These are phyloP conservation scores for Zygosaccharomyces rouxii DNA, from an alignment of 805 yeast species.

Conservation along the genomic window DNA sequence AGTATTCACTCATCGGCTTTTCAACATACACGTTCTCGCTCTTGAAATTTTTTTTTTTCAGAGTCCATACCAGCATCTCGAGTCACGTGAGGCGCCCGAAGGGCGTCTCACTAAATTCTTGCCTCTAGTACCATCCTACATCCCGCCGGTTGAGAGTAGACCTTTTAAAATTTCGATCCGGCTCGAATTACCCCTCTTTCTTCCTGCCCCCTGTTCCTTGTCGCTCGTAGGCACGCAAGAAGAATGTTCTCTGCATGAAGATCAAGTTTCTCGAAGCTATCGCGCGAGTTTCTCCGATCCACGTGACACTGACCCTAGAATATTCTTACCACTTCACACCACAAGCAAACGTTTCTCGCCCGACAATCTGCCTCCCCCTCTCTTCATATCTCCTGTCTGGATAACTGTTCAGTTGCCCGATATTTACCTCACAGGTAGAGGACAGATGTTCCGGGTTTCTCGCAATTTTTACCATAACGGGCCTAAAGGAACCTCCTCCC, in stretches of 20 bases:
- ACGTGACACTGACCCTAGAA: too few relatives aligned
- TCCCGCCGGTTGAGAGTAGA: too few relatives aligned
- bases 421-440: background rate
- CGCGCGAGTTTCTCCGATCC: background rate
- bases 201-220: background rate
- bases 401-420: background rate
- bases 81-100: too few relatives aligned
- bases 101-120: too few relatives aligned
- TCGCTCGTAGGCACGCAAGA: background rate
- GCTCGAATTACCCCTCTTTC: background rate
- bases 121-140: too few relatives aligned
- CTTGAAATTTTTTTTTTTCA: too few relatives aligned
- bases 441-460: background rate
- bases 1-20: too few relatives aligned
- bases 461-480: background rate
- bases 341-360: background rate
- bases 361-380: background rate
- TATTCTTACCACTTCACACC: too few relatives aligned
- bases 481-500: background rate
- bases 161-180: too few relatives aligned
- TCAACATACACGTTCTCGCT: too few relatives aligned
- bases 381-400: background rate
- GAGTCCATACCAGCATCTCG: too few relatives aligned
- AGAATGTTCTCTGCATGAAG: background rate
- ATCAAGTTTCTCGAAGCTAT: background rate